phyloP scores from a whole-genome alignment of 2,329 filamentous ascomycete genomes.

The Bipolaris bicolor region DNA sequence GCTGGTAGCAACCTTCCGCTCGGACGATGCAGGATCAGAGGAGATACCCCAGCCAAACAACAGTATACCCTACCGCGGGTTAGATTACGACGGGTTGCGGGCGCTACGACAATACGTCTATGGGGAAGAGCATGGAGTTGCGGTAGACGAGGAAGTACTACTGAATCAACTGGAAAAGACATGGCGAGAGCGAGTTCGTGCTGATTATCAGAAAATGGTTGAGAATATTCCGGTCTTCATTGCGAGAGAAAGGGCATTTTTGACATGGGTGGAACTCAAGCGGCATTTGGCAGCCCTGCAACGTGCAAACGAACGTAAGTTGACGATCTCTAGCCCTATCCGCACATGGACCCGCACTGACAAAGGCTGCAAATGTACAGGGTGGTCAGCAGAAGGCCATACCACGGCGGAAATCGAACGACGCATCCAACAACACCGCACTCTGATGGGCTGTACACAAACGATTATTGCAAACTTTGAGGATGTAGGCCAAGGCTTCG shows the following conservation, averaged over 20 bases:
- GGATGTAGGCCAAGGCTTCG: constrained; percentile 36
- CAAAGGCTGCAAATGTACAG: constrained; percentile 19
- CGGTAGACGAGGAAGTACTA: constrained; percentile 38
- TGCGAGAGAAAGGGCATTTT: constrained; percentile 41
- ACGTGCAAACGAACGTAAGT: constrained; percentile 41
- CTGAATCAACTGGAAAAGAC: constrained; percentile 39
- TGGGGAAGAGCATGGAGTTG: constrained; percentile 28
- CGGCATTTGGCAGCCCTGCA: constrained; percentile 44
- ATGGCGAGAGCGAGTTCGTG: constrained; percentile 41
- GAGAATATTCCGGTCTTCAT: constrained; percentile 40
- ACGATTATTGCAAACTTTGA: constrained; percentile 42
- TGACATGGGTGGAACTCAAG: constrained; percentile 46
- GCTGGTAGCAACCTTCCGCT: constrained; percentile 37
- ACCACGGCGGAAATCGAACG: constrained; percentile 38
- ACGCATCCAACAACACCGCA: constrained; percentile 43
- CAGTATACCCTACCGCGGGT: constrained; percentile 33
- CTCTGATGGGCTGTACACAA: constrained; percentile 42
- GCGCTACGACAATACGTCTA: constrained; percentile 44
- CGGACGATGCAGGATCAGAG: constrained; percentile 28
- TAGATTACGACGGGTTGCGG: constrained; percentile 39
- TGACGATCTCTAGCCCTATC: constrained; percentile 1
- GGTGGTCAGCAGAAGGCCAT: constrained; percentile 40
- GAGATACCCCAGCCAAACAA: constrained; percentile 27
- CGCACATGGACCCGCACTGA: constrained; percentile 10
- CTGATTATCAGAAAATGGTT: constrained; percentile 33